Conservation (phyloP, 495 filamentous ascomycete genomes). For the Chaetomium fimeti region DNA sequence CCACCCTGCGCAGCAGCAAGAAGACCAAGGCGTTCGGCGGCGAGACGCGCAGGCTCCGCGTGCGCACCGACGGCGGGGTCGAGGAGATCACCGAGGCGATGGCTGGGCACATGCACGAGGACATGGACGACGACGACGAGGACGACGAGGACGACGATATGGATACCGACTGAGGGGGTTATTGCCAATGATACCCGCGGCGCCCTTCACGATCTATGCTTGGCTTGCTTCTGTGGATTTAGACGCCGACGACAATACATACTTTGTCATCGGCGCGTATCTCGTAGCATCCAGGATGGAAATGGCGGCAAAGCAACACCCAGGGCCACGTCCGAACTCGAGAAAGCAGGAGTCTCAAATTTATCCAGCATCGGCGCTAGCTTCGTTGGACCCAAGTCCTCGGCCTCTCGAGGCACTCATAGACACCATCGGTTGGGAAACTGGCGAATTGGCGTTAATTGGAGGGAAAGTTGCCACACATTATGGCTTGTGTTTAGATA, state of each 20-base stretch:
- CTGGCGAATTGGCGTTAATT: conserved; percentile 20
- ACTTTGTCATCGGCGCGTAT: neutral
- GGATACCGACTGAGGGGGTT: conserved; percentile 62
- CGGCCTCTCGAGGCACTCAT: neutral
- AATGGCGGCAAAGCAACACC: neutral
- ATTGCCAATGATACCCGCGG: neutral
- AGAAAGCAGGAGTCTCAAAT: neutral
- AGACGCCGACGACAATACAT: neutral
- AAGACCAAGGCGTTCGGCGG: conserved; percentile 53
- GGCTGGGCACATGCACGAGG: conserved; percentile 24
- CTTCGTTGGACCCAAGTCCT: neutral
- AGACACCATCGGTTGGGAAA: conserved; percentile 18
- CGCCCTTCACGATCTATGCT: neutral
- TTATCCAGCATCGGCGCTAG: too few species aligned
- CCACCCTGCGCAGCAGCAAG: conserved; percentile 33
- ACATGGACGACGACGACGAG: conserved; percentile 39
- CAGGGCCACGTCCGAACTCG: neutral
- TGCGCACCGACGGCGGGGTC: conserved; percentile 65
- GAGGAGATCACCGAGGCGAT: conserved; percentile 49
- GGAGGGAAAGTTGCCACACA: conserved; percentile 12
- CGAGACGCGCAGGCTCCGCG: conserved; percentile 61
- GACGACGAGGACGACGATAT: conserved; percentile 52
- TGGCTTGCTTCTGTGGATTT: neutral
- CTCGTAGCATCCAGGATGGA: neutral
- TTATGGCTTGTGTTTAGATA: conserved; percentile 18